Base-by-base conservation (phyloP, 257 asterid genomes). In the Scutellaria baicalensis region DNA sequence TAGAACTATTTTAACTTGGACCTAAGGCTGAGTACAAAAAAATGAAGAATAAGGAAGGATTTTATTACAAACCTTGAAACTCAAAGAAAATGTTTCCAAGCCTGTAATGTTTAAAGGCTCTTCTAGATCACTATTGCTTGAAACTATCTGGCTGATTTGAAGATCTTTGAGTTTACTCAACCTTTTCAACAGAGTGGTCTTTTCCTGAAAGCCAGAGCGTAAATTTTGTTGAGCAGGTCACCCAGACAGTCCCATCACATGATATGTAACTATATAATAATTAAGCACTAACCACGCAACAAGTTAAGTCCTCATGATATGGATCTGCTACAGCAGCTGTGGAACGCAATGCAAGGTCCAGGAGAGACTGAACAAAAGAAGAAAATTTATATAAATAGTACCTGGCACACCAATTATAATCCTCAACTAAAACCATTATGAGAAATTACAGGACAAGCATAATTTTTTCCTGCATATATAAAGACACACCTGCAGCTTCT, bases 291-390 rank as follows among this genome's bases (percentile, higher is more conserved):
- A 93, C 99, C 97, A 93, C 93, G 65, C 89, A 87, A 81, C 96
- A 93, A 65, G 90, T 84, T 69, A 93, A 80, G 86, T 93, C 99
- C 81, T 93, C 99, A n/a, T 89, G 92, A 71, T 71, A 91, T 70
- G 96, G 94, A 86, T 93, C 99, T 27, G 96, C 99, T 64, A 87
- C 97, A 71, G 97, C 97, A 56, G 97, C 96, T 61, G 97, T 84
- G 72, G 93, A 84, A 76, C 99, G 89, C 85, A 91, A 77, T 68
- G 99, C 99, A 75, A 93, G 96, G 89, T 93, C 99, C 84, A 93
- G 83, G 69, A 93, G 96, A 71, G 99, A 93, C 99, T 93, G 59
- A 45, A 73, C 35, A 59, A 55, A 67, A 61, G 68, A 51, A 81
- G 62, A 61, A 27, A 36, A 51, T 18, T 43, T 51, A 35, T 23